Base-by-base conservation (phyloP, 2,329 filamentous ascomycete species). In the Aureobasidium melanogenum region DNA sequence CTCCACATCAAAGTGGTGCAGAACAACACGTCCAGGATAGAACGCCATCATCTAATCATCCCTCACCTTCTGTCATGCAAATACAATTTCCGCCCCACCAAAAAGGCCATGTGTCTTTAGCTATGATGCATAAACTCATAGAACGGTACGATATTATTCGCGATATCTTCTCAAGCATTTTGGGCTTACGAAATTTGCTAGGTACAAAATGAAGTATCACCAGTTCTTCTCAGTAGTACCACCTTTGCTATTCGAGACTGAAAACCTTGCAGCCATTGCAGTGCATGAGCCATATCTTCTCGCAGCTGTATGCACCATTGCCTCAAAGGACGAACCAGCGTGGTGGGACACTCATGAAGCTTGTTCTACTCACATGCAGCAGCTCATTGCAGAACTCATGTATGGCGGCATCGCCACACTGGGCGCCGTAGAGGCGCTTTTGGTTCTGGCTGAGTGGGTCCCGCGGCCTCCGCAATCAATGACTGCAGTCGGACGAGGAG, bases 381-480 rank as follows among this genome's bases (percentile, higher is more conserved):
- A 68, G 15, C 64, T 72, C 2, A 68, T 72, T 17, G 68, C 67
- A 1, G 67, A 66, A 41, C 63, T 72, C 2, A 68, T 70, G 2
- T 71, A 70, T 61, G 66, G 64, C 50, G 70, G 69, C n/a, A 59
- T 63, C n/a, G 70, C 66, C 22, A 64, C 65, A 10, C 67, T 72
- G 14, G 70, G 70, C 55, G 69, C 70, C 17, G 70, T 72, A 5
- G 70, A 72, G 64, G 69, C 69, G 1, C 68, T 71, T 64, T 65
- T 72, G 22, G 71, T 72, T 5, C 57, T 72, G 26, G 69, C 69
- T 2, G 70, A 72, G 30, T 72, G 70, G 70, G 67, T 70, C 6
- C 70, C 70, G 6, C 63, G 69, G 39, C 57, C 66, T 30, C 66
- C 68, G n/a, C 67, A 69, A 46, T 66, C 66, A 1, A 66, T 66